Evolutionary conservation across 768 basidiomycete genomes (phyloP), one percentile per base, ranked within the genome.

Genomic region (Podaxis sp.): DNA sequence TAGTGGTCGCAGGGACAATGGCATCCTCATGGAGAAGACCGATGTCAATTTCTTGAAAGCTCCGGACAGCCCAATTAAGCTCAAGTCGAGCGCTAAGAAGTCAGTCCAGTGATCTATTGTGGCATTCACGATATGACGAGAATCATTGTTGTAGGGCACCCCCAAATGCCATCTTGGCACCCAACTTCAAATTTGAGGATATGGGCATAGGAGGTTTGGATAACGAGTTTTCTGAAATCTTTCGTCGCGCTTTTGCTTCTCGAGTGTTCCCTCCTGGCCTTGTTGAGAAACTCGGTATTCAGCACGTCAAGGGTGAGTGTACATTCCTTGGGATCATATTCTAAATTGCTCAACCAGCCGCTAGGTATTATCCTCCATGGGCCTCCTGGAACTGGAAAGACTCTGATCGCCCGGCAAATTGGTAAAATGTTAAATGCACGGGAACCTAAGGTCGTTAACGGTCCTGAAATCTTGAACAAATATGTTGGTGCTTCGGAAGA

Each of bases 151-250:
- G 3, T 51, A 95, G 93, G 67, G 86, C 92, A 0, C 88, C 94
- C 4, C 86, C 95, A 5, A 98, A 98, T 70, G 94, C 97, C 0
- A 96, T 99, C 66, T 82, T 99, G 9, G 88, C 94, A 0, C 94
- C 97, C 1, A 98, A 98, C 74, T 99, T 99, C 84, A 98, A 97
- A 74, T 99, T 99, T 63, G 92, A 96, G 69, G 97, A 99, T 72
- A 98, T 99, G 96, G 97, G 97, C 16, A 98, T 99, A 68, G 97
- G 97, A 69, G 97, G 97, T 68, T 79, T 99, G 36, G 97, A 99
- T 72, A 80, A 85, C 6, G 97, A 99, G 71, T 99, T 99, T 70
- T 86, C 86, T 59, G 88, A 93, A 46, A 99, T 99, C 69, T 99
- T 99, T 80, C 91, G 97, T 71, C 90, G 97, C 68, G 97, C 97